Conservation (phyloP, 2,329 filamentous ascomycete species). For the Aspergillus sp. region DNA sequence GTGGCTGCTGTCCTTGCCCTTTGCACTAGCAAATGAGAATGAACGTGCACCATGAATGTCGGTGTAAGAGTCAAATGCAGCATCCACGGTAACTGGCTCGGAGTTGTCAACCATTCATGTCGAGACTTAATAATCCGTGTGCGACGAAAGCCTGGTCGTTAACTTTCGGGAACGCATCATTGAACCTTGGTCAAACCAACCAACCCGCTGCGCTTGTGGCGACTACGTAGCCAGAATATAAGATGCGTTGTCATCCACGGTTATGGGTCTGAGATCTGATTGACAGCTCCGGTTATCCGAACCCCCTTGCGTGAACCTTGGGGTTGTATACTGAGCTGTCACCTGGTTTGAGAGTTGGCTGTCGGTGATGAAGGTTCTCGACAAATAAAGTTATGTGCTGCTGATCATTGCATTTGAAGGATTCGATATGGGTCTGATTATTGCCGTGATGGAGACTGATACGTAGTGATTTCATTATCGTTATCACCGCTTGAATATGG, state of each 20-base stretch:
- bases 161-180: background rate
- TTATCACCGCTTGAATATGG: background rate
- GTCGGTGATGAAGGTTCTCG: background rate
- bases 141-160: background rate
- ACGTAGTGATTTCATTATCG: background rate
- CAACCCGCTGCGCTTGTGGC: background rate
- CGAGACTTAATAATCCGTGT: background rate
- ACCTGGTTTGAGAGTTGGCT: background rate
- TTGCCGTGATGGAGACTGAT: background rate
- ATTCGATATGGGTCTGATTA: background rate
- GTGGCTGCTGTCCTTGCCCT: no score
- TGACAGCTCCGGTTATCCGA: background rate
- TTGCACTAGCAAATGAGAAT: no score
- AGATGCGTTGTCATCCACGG: background rate
- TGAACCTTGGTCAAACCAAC: background rate
- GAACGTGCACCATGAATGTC: no score
- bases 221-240: background rate
- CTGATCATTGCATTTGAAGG: background rate
- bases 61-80: no score
- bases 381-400: constrained; percentile 1
- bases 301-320: background rate
- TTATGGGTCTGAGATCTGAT: background rate
- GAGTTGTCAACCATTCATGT: no score
- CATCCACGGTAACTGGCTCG: no score
- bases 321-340: background rate